Conservation (phyloP, 148 eudicot genomes). For the Fagopyrum homotropicum region DNA sequence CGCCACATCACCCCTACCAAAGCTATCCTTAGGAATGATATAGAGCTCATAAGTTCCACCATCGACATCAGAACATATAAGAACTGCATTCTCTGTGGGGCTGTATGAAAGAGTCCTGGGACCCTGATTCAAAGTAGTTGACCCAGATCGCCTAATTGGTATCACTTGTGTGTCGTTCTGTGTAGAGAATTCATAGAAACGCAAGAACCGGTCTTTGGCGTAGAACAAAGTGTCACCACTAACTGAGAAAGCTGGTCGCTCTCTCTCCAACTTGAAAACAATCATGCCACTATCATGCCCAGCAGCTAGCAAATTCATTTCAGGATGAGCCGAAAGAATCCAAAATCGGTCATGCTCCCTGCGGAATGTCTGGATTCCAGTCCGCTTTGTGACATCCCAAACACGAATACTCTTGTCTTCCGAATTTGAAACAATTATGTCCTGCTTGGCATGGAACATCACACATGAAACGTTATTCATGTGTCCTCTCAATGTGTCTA, state of each 20-base stretch:
- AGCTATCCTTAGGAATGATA: constrained; percentile 70
- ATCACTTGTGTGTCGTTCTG: constrained; percentile 77
- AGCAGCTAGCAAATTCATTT: constrained; percentile 94
- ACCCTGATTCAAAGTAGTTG: constrained; percentile 72
- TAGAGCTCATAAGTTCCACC: constrained; percentile 94
- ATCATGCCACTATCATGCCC: constrained; percentile 99
- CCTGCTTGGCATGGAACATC: constrained; percentile 82
- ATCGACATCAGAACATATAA: constrained; percentile 83
- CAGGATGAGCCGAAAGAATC: constrained; percentile 88
- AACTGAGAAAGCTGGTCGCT: constrained; percentile 85
- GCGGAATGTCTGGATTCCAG: constrained; percentile 92
- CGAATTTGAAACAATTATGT: constrained; percentile 88
- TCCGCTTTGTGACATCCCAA: constrained; percentile 96
- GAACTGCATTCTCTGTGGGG: constrained; percentile 85
- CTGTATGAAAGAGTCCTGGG: constrained; percentile 88
- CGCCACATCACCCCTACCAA: constrained; percentile 61
- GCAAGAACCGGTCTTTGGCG: constrained; percentile 80
- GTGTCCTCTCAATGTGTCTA: constrained; percentile 89
- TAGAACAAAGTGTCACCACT: constrained; percentile 78
- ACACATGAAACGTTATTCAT: constrained; percentile 95
- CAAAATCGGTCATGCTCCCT: constrained; percentile 96
- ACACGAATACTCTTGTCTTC: constrained; percentile 98
- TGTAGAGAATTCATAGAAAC: constrained; percentile 71
- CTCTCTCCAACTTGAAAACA: constrained; percentile 94
- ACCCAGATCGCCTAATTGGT: constrained; percentile 85